Conservation (phyloP, 345 rosid species). For the Adansonia digitata region DNA sequence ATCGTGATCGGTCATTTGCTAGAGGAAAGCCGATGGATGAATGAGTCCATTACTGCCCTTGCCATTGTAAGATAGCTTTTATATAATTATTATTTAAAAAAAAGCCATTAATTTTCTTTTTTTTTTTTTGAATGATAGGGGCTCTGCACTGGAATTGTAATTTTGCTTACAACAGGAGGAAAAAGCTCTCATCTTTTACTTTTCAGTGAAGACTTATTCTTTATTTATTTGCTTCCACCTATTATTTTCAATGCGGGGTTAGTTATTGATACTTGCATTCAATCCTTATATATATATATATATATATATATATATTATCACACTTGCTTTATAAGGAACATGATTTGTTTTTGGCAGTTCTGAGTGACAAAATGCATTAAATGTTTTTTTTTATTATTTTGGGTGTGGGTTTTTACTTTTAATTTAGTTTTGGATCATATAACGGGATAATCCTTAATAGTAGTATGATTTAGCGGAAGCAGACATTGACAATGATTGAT, state of each 20-base stretch:
- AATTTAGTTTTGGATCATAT: background rate
- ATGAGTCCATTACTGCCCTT: slow-evolving; percentile 93
- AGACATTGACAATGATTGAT: slow-evolving; percentile 3
- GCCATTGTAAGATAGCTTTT: slow-evolving; percentile 59
- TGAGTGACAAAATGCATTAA: background rate
- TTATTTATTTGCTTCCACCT: slow-evolving; percentile 98
- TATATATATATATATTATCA: no score
- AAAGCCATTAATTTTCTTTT: background rate
- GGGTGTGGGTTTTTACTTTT: background rate
- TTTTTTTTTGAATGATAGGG: slow-evolving; percentile 44
- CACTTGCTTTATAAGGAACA: background rate
- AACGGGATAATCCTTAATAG: background rate
- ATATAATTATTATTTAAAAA: background rate
- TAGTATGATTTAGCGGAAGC: background rate
- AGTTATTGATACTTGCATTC: slow-evolving; percentile 16
- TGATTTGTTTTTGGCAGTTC: background rate
- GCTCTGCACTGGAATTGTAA: slow-evolving; percentile 81
- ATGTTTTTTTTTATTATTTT: background rate
- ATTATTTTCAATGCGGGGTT: slow-evolving; percentile 97
- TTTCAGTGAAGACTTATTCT: slow-evolving; percentile 95
- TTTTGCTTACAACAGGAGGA: slow-evolving; percentile 71
- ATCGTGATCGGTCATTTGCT: slow-evolving; percentile 80
- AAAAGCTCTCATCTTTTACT: slow-evolving; percentile 78
- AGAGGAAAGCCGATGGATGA: slow-evolving; percentile 82
- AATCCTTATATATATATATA: background rate